phyloP scores from a whole-genome alignment of 2,329 filamentous ascomycete genomes.

The Aureobasidium sp. region DNA sequence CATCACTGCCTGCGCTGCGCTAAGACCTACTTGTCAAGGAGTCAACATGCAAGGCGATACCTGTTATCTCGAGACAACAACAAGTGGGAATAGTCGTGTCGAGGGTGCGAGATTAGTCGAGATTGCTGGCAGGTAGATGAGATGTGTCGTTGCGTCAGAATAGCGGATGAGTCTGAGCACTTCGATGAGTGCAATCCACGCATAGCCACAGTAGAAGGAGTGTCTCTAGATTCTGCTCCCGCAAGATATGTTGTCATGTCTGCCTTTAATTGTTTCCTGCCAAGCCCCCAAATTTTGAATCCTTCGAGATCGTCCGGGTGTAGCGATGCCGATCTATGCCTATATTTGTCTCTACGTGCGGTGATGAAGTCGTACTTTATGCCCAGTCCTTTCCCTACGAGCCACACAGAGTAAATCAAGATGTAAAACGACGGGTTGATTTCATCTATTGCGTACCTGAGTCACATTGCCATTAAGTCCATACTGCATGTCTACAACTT shows the following conservation, averaged over 20 bases:
- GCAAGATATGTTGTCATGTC: too few relatives aligned
- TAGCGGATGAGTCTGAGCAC: too few relatives aligned
- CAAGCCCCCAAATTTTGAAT: background rate
- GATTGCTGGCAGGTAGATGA: background rate
- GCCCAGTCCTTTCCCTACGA: too few relatives aligned
- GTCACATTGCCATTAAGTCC: too few relatives aligned
- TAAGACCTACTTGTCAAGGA: background rate
- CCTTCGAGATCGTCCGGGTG: background rate
- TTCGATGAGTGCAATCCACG: too few relatives aligned
- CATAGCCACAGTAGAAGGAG: too few relatives aligned
- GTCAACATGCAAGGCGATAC: background rate
- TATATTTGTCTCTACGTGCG: too few relatives aligned
- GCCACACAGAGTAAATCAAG: too few relatives aligned
- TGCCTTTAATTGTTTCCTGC: background rate
- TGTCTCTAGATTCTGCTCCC: too few relatives aligned
- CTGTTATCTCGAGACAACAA: background rate
- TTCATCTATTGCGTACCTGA: too few relatives aligned
- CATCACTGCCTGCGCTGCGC: background rate
- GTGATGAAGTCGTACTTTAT: too few relatives aligned
- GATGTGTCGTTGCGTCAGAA: background rate
- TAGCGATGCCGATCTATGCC: background rate
- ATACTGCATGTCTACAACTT: background rate
- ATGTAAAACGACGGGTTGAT: too few relatives aligned
- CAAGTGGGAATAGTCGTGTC: background rate
- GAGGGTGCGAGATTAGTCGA: conserved; percentile 3